Evolutionary conservation across 768 basidiomycete genomes (phyloP), one percentile per base, ranked within the genome.

Genomic region (Pholiota molesta): DNA sequence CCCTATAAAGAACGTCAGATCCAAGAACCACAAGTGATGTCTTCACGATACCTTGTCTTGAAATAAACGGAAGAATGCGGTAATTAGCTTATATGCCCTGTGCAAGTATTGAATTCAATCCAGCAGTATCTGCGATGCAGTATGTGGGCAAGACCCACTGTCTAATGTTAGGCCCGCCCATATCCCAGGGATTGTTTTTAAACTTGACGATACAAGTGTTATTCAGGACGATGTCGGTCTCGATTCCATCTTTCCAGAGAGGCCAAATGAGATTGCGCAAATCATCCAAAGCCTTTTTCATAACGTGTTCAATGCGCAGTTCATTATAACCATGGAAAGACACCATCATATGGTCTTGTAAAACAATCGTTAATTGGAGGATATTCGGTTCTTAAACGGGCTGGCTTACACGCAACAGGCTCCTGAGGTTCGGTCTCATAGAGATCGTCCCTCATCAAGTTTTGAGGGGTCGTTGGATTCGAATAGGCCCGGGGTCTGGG

Each of bases 181-280:
- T 77, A 52, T 79, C 81, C 91, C 91, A 93, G 4, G 91, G 91
- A n/a, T 80, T 77, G 62, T 84, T 85, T 61, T 78, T 75, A 65
- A 92, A 91, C 17, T 77, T 81, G n/a, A 89, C 83, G 44, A 81
- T 81, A 82, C 88, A 90, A 65, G 77, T 73, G 67, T 81, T 71
- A 56, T 79, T 77, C 44, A 72, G 65, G 62, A 79, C 68, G 42
- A 78, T 68, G 62, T 85, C 81, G 19, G 77, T 69, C 44, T 82
- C 81, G 49, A 88, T 73, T 1, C 91, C 90, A n/a, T 84, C 80
- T 23, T 83, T 83, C 91, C 91, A 93, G 69, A 87, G 75, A 14
- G 83, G 82, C 65, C 87, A 77, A 23, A 92, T 78, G 2, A 75
- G 72, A 42, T 81, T 77, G 60, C 83, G 77, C 44, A 92, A 79